Conservation (phyloP, 2,329 filamentous ascomycete genomes). For the Malbranchea cinnamomea region DNA sequence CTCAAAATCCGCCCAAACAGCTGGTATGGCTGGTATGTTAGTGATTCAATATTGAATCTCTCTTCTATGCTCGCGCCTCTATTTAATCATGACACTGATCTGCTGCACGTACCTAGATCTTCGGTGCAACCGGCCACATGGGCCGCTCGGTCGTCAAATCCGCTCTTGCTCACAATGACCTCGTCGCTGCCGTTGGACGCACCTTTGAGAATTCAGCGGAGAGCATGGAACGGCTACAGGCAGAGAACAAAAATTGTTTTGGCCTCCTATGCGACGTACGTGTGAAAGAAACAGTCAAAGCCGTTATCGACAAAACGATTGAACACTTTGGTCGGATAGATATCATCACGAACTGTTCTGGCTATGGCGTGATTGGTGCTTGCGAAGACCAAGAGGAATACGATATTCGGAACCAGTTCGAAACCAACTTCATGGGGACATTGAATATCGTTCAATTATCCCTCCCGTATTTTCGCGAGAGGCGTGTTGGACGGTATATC, state of each 20-base stretch:
- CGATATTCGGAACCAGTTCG: conserved; percentile 89
- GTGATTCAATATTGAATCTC: no score
- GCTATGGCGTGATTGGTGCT: conserved; percentile 86
- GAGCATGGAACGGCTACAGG: conserved; percentile 56
- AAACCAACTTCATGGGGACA: conserved; percentile 94
- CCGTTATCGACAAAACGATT: conserved; percentile 55
- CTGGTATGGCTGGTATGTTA: conserved; percentile 73
- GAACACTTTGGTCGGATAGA: conserved; percentile 68
- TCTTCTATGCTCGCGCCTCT: no score
- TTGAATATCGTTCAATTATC: conserved; percentile 84
- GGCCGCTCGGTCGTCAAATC: conserved; percentile 77
- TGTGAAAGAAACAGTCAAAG: conserved; percentile 58
- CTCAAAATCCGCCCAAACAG: conserved; percentile 53
- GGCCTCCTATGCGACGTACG: conserved; percentile 84
- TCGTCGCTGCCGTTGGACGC: conserved; percentile 74
- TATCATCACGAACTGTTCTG: conserved; percentile 83
- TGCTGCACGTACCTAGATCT: conserved; percentile 45
- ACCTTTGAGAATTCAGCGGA: conserved; percentile 59
- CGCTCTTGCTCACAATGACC: conserved; percentile 65
- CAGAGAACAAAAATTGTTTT: conserved; percentile 46
- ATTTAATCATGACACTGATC: conserved; percentile 1
- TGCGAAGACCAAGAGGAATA: conserved; percentile 96
- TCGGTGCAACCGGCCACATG: conserved; percentile 95
- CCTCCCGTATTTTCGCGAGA: conserved; percentile 71
- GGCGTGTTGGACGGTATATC: conserved; percentile 64